Evolutionary conservation across 345 rosid genomes (phyloP).

Genomic region (Gossypium sturtianum): DNA sequence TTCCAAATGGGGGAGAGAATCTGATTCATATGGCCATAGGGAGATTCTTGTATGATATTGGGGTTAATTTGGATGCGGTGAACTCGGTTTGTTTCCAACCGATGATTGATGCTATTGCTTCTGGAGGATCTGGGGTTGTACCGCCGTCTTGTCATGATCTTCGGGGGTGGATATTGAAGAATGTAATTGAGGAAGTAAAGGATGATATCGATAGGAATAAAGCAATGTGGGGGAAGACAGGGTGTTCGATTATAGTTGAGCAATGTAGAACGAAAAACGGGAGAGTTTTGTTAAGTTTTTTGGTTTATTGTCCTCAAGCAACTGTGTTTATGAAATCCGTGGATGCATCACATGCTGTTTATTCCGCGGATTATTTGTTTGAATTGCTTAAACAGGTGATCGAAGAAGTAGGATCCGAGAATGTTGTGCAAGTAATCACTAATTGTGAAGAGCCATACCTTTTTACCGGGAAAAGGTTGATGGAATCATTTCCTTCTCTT

Average conservation of each 20-base stretch:
- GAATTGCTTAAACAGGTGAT: slow-evolving; percentile 64
- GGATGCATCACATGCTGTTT: slow-evolving; percentile 44
- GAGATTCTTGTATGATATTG: slow-evolving; percentile 61
- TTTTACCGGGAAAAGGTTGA: slow-evolving; percentile 52
- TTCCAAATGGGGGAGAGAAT: slow-evolving; percentile 28
- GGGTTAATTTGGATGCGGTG: slow-evolving; percentile 55
- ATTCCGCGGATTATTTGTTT: slow-evolving; percentile 47
- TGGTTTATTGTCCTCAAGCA: slow-evolving; percentile 56
- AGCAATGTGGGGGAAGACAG: slow-evolving; percentile 56
- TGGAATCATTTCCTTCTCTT: slow-evolving; percentile 56
- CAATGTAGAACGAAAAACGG: slow-evolving; percentile 47
- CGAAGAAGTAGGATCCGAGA: slow-evolving; percentile 63
- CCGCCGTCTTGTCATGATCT: slow-evolving; percentile 58
- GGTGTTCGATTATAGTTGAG: slow-evolving; percentile 74
- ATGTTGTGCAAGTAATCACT: slow-evolving; percentile 88
- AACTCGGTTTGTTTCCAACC: slow-evolving; percentile 62
- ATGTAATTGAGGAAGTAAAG: slow-evolving; percentile 61
- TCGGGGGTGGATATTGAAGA: slow-evolving; percentile 66
- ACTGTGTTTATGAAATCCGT: slow-evolving; percentile 61
- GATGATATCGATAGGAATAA: slow-evolving; percentile 34
- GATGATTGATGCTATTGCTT: slow-evolving; percentile 57
- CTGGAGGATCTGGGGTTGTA: slow-evolving; percentile 41
- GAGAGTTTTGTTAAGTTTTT: slow-evolving; percentile 39
- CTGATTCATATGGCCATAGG: slow-evolving; percentile 48
- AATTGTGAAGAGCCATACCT: slow-evolving; percentile 50